Base-by-base conservation (phyloP, 805 yeast species). In the Candida ipomoeae region DNA sequence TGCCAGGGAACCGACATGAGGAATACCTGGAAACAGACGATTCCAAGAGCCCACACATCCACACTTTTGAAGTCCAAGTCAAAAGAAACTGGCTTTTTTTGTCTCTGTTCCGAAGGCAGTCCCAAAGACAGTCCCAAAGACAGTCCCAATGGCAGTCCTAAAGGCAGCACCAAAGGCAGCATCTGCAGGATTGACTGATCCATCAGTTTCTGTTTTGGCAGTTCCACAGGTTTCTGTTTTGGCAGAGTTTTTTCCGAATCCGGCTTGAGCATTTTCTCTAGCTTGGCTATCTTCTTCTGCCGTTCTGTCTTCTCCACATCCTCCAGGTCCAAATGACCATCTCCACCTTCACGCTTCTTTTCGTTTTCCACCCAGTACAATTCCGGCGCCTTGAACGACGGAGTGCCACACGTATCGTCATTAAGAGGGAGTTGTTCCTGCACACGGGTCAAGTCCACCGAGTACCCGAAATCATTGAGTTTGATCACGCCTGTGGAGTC, bases 311-410 rank as follows among this genome's bases (percentile, higher is more conserved):
- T 46, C 6, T 44, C 45, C 20, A 8, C 6, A 17, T 21, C 41
- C 20, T n/a, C 15, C 17, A 21, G 7, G 40, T 20, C 26, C 15
- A 11, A 11, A 3, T 6, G 26, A 20, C 21, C 14, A 10, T 3
- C 37, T 21, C 21, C 26, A 6, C 15, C 35, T 33, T 15, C 34
- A 10, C 18, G 15, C 11, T 35, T 39, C 18, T 14, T 26, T 32
- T 21, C 52, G 2, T 44, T 47, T 45, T 69, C 73, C 17, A 57
- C 32, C 33, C 57, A 42, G 53, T 64, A 75, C 31, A 79, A 53
- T 56, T 80, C 84, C 0, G 85, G 85, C 0, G 84, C 77, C 56
- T 78, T 80, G 63, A 78, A 80, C 6, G 81, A 73, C 21, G 68
- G 68, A 1, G 85, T 80, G 2, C 85, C 85, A 53, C 77, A 63